Conservation (phyloP, 129 eudicot genomes). For the Mikania micrantha region DNA sequence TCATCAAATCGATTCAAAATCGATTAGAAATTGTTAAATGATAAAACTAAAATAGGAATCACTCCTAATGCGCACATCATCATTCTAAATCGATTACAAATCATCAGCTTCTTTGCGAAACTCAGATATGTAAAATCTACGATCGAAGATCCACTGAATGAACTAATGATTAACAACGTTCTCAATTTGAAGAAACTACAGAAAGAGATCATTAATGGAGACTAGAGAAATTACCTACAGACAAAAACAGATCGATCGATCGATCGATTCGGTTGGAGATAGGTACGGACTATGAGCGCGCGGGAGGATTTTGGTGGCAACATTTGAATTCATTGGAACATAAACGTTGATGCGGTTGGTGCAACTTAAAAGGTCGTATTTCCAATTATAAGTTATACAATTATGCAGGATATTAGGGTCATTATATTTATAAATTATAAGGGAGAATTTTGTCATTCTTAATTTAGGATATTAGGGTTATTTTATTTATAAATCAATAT, state of each 20-base stretch:
- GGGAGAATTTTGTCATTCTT: too few relatives aligned
- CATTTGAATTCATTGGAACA: constrained; percentile 15
- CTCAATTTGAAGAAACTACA: neutral
- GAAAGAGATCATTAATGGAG: neutral
- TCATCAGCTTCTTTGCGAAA: neutral
- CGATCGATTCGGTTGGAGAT: neutral
- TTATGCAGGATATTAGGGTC: too few relatives aligned
- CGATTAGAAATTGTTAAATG: too few relatives aligned
- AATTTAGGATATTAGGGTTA: too few relatives aligned
- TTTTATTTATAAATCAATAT: too few relatives aligned
- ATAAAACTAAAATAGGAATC: neutral
- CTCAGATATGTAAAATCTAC: neutral
- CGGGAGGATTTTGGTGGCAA: constrained; percentile 18
- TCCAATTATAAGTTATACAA: too few relatives aligned
- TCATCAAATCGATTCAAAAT: neutral
- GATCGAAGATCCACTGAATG: constrained; percentile 7
- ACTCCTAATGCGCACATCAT: neutral
- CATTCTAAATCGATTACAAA: neutral
- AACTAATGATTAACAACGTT: neutral
- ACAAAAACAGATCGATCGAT: neutral
- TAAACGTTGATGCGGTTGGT: neutral
- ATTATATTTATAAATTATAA: too few relatives aligned
- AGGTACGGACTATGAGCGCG: constrained; percentile 7
- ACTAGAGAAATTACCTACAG: constrained; percentile 5
- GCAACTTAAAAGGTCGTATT: too few relatives aligned